phyloP scores from a whole-genome alignment of 345 rosid species.

The Adansonia digitata region DNA sequence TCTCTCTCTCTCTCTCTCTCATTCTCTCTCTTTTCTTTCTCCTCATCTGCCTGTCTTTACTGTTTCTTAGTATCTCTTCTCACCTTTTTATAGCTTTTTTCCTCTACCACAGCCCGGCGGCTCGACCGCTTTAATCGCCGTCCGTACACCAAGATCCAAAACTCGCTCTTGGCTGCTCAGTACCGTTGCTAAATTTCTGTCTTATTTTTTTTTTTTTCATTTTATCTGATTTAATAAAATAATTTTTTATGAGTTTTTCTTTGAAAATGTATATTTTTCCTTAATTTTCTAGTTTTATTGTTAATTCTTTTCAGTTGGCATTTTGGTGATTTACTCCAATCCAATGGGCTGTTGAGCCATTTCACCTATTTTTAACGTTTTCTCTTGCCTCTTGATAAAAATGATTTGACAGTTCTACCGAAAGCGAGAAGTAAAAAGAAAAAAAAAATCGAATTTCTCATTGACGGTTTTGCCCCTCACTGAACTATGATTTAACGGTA shows the following conservation, averaged over 20 bases:
- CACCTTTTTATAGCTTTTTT: not conserved
- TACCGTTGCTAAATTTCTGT: not conserved
- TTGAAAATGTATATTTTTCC: not conserved
- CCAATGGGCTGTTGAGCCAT: not conserved
- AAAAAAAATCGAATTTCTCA: not conserved
- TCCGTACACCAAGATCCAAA: slow-evolving; percentile 8
- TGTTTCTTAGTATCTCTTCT: not conserved
- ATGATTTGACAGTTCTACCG: slow-evolving; percentile 17
- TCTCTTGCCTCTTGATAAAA: not conserved
- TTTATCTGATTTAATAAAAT: not conserved
- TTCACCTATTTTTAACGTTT: slow-evolving; percentile 7
- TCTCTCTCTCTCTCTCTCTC: not conserved
- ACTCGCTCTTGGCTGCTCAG: not conserved
- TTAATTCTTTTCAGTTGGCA: not conserved
- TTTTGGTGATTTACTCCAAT: not conserved
- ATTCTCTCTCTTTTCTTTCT: not conserved
- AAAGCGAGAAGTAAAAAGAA: not conserved
- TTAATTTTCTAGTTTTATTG: not conserved
- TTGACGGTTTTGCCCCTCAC: slow-evolving; percentile 29
- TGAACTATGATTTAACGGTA: not conserved
- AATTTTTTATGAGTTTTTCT: not conserved
- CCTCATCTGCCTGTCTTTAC: not conserved
- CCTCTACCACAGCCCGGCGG: slow-evolving; percentile 9
- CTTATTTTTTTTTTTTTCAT: not conserved
- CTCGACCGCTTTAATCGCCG: not conserved